Evolutionary conservation across 2,329 filamentous ascomycete genomes (phyloP).

Genomic region (Monosporascus sp.): DNA sequence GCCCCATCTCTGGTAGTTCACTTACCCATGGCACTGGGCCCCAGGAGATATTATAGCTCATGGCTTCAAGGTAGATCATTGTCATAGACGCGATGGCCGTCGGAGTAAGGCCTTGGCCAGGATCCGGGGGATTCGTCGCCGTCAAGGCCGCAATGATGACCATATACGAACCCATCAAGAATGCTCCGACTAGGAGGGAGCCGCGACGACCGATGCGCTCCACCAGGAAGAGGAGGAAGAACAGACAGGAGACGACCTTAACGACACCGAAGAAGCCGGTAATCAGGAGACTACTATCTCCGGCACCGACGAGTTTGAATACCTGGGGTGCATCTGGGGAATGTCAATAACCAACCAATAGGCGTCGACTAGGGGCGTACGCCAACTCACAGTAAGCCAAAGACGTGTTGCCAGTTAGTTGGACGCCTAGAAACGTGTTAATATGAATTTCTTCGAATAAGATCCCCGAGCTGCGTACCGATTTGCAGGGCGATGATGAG

Average conservation of each 20-base stretch:
- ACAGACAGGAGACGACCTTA: constrained; percentile 43
- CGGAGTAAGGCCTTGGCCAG: constrained; percentile 25
- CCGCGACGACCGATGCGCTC: constrained; percentile 40
- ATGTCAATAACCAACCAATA: neutral
- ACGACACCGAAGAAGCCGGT: constrained; percentile 49
- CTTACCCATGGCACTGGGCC: constrained; percentile 45
- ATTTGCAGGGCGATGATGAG: constrained; percentile 43
- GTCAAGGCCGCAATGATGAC: constrained; percentile 38
- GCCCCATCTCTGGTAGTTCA: constrained; percentile 17
- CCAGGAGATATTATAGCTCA: constrained; percentile 45
- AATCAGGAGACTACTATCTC: constrained; percentile 38
- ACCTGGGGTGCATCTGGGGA: constrained; percentile 42
- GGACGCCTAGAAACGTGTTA: constrained; percentile 12
- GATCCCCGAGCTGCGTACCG: constrained; percentile 9
- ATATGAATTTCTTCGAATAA: constrained; percentile 1
- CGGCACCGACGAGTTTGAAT: constrained; percentile 43
- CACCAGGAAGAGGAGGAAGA: constrained; percentile 48
- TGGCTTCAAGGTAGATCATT: constrained; percentile 50
- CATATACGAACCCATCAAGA: constrained; percentile 40
- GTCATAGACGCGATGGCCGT: constrained; percentile 45
- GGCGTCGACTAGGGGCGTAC: no score
- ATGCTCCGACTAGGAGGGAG: constrained; percentile 35
- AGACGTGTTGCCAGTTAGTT: constrained; percentile 26
- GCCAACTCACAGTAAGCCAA: constrained; percentile 35
- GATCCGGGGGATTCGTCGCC: constrained; percentile 28